Percentiles rank a stretch among this genome's conserved stretches.
Evolutionary conservation across 139 green algal species (phyloP).

Genomic region (Chlorella sp.): DNA sequence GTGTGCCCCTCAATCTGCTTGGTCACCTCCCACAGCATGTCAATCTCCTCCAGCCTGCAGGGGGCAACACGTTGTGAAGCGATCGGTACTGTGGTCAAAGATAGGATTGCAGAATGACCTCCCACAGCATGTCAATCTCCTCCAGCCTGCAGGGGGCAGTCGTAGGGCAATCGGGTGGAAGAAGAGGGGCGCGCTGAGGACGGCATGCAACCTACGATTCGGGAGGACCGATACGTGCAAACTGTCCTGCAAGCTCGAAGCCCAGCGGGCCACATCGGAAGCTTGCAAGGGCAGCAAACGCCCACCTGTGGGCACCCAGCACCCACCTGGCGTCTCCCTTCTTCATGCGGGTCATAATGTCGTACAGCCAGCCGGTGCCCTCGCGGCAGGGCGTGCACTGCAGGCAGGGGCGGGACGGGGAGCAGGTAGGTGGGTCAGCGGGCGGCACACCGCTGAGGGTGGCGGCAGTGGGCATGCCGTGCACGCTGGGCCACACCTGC

Average conservation of each 20-base stretch:
- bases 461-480: no score
- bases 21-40: slow-evolving; percentile 93
- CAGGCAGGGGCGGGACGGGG: slow-evolving; percentile 16
- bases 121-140: slow-evolving; percentile 99
- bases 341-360: slow-evolving; percentile 90
- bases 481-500: no score
- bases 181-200: not conserved
- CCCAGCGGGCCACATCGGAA: no score
- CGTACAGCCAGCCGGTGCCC: slow-evolving; percentile 90
- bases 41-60: slow-evolving; percentile 94
- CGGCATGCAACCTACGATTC: no score
- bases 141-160: slow-evolving; percentile 65
- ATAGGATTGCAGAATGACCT: no score
- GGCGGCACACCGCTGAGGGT: no score
- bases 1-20: slow-evolving; percentile 98
- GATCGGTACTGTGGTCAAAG: no score
- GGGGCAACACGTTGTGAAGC: not conserved
- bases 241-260: no score
- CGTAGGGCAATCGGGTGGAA: not conserved
- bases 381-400: slow-evolving; percentile 99
- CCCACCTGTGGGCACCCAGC: slow-evolving; percentile 10
- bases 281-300: no score
- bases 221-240: no score
- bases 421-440: no score
- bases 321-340: slow-evolving; percentile 77